Base-by-base conservation (phyloP, 1,284 basidiomycete genomes). In the Leccinum cinnamomeum region DNA sequence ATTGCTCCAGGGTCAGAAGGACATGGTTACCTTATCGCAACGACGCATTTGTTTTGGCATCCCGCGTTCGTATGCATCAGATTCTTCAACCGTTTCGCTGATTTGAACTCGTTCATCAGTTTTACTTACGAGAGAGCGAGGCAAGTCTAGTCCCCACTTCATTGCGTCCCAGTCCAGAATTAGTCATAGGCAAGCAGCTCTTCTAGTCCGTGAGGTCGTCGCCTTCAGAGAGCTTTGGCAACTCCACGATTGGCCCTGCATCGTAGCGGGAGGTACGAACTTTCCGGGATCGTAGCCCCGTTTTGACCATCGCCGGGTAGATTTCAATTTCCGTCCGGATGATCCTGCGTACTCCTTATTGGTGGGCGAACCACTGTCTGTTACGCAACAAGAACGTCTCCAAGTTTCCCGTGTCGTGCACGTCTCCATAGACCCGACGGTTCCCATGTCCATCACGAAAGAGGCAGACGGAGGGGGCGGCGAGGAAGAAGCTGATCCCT, bases 21-120 rank as follows among this genome's bases (percentile, higher is more conserved):
- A 7, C 72, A 77, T 20, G 88, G 90, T 16, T 72, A 92, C 46
- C 78, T 96, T 53, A 78, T 95, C 5, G 93, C 86, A 2, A 97
- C 95, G 0, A 94, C 93, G 0, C 94, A 91, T 79, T 81, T 90
- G 6, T 98, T 98, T 77, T 98, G 96, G 96, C 95, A 97, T 76
- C 95, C 95, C 7, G 87, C 83, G 89, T 92, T 73, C 67, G 82
- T 78, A 23, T 18, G 61, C 16, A 46, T 18, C 8, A 46, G 37
- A 44, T 53, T 64, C 57, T 63, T 53, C 20, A 11, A 48, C 30
- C 57, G 7, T 28, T 28, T 33, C 4, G 5, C 57, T 69, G 44
- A 64, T 30, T 18, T 48, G n/a, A n/a, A 30, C 58, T 44, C 57
- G 2, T 37, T 53, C 12, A 46, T 54, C 62, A 92, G 92, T 63